phyloP scores from a whole-genome alignment of 1,139 yeast genomes.

The Pichia terricola region DNA sequence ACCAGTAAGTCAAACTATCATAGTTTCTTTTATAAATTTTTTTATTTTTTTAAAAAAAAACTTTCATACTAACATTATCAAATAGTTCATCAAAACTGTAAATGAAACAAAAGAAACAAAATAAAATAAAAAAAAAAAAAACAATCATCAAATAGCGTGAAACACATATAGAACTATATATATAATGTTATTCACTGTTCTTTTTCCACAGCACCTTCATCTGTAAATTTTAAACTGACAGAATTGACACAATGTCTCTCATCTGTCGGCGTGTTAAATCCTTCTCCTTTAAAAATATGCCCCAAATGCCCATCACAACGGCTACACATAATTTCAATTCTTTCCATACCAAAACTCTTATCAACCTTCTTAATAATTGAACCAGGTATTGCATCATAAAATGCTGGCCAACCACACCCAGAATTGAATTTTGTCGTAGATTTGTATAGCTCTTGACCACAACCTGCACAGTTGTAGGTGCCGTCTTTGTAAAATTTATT shows the following conservation, averaged over 20 bases:
- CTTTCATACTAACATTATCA: no score
- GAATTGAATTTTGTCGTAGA: constrained; percentile 77
- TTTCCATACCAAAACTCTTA: constrained; percentile 55
- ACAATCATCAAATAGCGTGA: no score
- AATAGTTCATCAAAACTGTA: no score
- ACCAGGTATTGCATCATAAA: constrained; percentile 81
- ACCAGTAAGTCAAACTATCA: constrained; percentile 12
- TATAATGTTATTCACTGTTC: no score
- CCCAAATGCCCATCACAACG: constrained; percentile 94
- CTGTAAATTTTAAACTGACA: constrained; percentile 57
- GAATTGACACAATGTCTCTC: constrained; percentile 94
- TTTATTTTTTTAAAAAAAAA: not conserved
- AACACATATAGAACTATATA: no score
- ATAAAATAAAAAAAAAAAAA: no score
- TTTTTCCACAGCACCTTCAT: not conserved
- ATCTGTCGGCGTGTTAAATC: constrained; percentile 80
- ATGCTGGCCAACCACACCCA: constrained; percentile 98
- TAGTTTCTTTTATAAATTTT: not conserved
- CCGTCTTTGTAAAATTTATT: constrained; percentile 44
- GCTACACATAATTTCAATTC: constrained; percentile 83
- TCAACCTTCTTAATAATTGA: constrained; percentile 59
- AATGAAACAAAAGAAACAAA: no score
- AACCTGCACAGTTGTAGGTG: constrained; percentile 75
- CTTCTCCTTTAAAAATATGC: constrained; percentile 93
- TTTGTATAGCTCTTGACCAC: constrained; percentile 68